Base-by-base conservation (phyloP, 2,329 filamentous ascomycete species). In the Microsporum audouinii region DNA sequence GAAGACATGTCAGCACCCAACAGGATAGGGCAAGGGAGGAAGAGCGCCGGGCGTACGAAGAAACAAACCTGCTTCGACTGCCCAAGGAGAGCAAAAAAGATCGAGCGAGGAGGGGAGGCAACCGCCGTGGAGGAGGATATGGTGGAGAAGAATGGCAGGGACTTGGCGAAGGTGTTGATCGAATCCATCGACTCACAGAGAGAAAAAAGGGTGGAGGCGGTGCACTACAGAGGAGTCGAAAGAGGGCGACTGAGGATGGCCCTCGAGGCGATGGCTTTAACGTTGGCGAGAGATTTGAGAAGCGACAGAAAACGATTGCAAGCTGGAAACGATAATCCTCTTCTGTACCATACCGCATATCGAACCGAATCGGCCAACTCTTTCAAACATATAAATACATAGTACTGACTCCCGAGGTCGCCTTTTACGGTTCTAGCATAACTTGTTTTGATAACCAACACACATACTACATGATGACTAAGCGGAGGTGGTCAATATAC, bases 61-160 rank as follows among this genome's bases (percentile, higher is more conserved):
- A 99, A 76, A 82, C 80, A 67, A 95, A 99, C 77, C 92, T 96
- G 70, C 84, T 89, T 14, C 88, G 94, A 67, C 78, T 99, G 68
- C 91, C 92, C 10, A 87, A 85, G 68, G 84, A 88, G 73, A 88
- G 85, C 76, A 97, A 96, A 81, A 96, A 95, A 77, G 91, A 96
- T 3, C 77, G 79, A 62, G 82, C 84, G 56, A 87, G 88, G 77
- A 84, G 82, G 72, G 73, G 74, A 17, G 71, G 74, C 41, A 71
- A 73, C 38, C 68, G 69, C 61, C 75, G 78, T 71, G 77, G 68
- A 75, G 85, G 80, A 74, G 85, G 80, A 74, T 96, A 88, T 76
- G 92, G 92, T 64, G 94, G 94, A 58, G 94, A 97, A 75, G 94
- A 97, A 71, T 97, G 91, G 89, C 84, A 87, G 65, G 86, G 88